A percentile compares a stretch with the other conserved stretches of the same genome.
phyloP scores from a whole-genome alignment of 2,329 filamentous ascomycete species.

The Alternaria metachromatica region DNA sequence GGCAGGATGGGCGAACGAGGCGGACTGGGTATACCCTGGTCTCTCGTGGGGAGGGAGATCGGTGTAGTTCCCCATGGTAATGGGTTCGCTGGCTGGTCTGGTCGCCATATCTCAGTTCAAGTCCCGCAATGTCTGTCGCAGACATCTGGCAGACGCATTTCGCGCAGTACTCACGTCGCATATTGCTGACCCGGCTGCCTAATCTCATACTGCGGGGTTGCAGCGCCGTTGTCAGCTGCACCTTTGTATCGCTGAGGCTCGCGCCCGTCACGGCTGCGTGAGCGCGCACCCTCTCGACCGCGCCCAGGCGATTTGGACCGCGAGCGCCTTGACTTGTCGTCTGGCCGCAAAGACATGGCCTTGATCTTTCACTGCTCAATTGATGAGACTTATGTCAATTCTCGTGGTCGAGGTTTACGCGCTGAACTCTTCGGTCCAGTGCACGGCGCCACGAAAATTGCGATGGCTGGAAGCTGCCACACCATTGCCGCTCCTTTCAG shows the following conservation, averaged over 20 bases:
- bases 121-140: constrained; percentile 8
- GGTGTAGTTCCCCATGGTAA: constrained; percentile 54
- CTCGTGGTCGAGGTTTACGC: constrained; percentile 4
- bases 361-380: background rate
- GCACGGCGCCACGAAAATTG: constrained; percentile 18
- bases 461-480: constrained; percentile 26
- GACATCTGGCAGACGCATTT: background rate
- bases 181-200: constrained; percentile 48
- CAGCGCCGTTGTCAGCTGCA: constrained; percentile 33
- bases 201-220: constrained; percentile 50
- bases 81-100: constrained; percentile 40
- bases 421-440: constrained; percentile 1
- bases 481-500: constrained; percentile 16
- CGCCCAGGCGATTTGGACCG: constrained; percentile 53
- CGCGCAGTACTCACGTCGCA: constrained; percentile 40
- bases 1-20: constrained; percentile 20
- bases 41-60: constrained; percentile 55
- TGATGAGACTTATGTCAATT: background rate
- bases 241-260: constrained; percentile 41
- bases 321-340: constrained; percentile 50
- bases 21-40: constrained; percentile 42
- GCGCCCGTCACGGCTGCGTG: constrained; percentile 50
- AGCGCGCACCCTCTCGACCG: constrained; percentile 47
- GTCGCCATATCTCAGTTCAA: constrained; percentile 41
- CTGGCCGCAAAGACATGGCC: constrained; percentile 51